These are phyloP conservation scores for Syncephalastrum racemosum DNA, from an alignment of 371 early-diverging fungal species.

Conservation along the genomic window DNA sequence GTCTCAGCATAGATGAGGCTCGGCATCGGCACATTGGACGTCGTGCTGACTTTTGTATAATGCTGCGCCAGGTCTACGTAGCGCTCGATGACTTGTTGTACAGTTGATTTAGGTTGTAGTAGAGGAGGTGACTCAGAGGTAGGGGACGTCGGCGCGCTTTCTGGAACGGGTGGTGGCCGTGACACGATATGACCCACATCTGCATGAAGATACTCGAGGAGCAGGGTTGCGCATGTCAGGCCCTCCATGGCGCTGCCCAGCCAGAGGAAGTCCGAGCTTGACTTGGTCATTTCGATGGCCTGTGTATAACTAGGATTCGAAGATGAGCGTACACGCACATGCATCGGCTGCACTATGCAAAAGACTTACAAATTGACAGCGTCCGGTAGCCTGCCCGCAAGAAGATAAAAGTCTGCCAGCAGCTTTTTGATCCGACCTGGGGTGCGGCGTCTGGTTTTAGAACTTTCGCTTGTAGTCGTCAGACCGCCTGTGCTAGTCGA, in stretches of 20 bases:
- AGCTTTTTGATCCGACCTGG: constrained; percentile 78
- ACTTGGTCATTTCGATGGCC: constrained; percentile 71
- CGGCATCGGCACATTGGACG: constrained; percentile 30
- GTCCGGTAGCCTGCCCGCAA: constrained; percentile 76
- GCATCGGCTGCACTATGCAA: neutral
- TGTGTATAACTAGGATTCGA: constrained; percentile 51
- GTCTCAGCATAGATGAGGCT: constrained; percentile 47
- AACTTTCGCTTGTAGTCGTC: constrained; percentile 14
- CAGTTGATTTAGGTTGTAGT: constrained; percentile 25
- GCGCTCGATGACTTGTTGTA: constrained; percentile 51
- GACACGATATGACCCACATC: constrained; percentile 54
- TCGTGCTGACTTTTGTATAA: constrained; percentile 47
- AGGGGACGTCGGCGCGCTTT: constrained; percentile 16
- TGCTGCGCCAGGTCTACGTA: constrained; percentile 42
- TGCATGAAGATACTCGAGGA: constrained; percentile 59
- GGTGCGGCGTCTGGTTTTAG: constrained; percentile 52
- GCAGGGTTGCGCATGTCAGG: constrained; percentile 59
- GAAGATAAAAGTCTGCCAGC: constrained; percentile 73
- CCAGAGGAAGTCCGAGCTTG: constrained; percentile 75
- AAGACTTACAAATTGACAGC: constrained; percentile 61
- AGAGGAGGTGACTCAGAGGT: constrained; percentile 30
- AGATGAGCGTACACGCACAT: neutral
- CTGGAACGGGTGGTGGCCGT: constrained; percentile 12
- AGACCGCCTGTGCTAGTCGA: constrained; percentile 19
- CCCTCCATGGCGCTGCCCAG: constrained; percentile 80